Evolutionary conservation across 352 stramenopile species (phyloP), one percentile per base, ranked within the genome.

Genomic region (Plasmopara muralis): DNA sequence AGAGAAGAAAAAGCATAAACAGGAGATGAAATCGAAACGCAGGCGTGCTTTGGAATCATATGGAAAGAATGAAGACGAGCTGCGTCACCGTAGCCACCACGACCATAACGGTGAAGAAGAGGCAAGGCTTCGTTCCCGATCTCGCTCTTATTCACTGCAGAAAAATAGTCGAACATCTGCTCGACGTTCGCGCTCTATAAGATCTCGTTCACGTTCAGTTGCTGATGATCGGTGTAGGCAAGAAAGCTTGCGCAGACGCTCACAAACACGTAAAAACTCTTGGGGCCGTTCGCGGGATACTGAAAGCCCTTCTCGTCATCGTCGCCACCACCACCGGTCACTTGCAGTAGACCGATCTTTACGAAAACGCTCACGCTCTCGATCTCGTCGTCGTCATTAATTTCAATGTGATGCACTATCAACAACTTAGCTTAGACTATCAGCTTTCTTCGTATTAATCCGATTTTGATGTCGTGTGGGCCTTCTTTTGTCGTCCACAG

Each of bases 401-500:
- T 16, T 12, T 51, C 1, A 35, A 6, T 12, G 31, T 12, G 7
- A 2, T 35, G 6, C 31, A 35, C 4, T 12, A 35, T 35, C 2
- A 8, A 35, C 10, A 8, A 35, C 4, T 12, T 35, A 35, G 10
- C 6, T 35, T 12, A 12, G 10, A 12, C 2, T 35, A 35, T 35
- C 5, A 41, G 8, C 28, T 52, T 38, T 16, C 38, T 30, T 14
- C 39, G 45, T 47, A 47, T 49, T 71, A 57, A 8, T 74, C 50
- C 37, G 65, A 72, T 61, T 87, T 87, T 50, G 74, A 87, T 16
- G 76, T 77, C 28, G 74, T 87, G 37, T 71, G 74, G 16, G 72
- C 80, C 57, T 82, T 77, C 68, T 87, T 87, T 60, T 93, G 80
- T 51, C 78, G 74, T 9, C 82, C 83, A 25, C 72, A 89, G 40